Conservation (phyloP, 306 rosid genomes). For the Leucaena leucocephala region DNA sequence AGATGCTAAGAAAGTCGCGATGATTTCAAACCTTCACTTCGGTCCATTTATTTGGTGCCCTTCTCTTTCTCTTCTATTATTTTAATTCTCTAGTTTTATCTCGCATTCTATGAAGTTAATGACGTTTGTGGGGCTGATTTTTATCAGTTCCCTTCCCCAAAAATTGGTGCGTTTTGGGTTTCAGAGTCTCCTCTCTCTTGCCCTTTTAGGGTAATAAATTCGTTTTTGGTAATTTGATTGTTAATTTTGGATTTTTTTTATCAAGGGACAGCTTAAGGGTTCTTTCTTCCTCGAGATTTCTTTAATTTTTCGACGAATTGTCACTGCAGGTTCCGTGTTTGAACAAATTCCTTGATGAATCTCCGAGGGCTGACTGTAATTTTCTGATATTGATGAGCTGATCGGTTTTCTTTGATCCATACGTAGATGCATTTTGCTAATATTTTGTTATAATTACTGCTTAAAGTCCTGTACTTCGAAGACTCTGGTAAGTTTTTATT, state of each 20-base stretch:
- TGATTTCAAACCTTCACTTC: slow-evolving; percentile 59
- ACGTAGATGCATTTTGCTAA: slow-evolving; percentile 38
- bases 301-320: slow-evolving; percentile 42
- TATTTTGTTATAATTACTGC: slow-evolving; percentile 30
- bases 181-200: neutral
- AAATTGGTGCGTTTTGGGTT: slow-evolving; percentile 22
- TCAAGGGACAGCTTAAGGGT: slow-evolving; percentile 33
- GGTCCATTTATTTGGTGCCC: slow-evolving; percentile 28
- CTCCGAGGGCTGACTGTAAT: slow-evolving; percentile 23
- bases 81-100: neutral
- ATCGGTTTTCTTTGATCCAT: slow-evolving; percentile 40
- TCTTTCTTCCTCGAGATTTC: slow-evolving; percentile 33
- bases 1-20: slow-evolving; percentile 42
- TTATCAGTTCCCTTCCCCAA: slow-evolving; percentile 22
- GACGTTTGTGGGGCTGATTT: slow-evolving; percentile 32
- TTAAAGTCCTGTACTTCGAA: slow-evolving; percentile 26
- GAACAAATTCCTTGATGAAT: slow-evolving; percentile 42
- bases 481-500: slow-evolving; percentile 26
- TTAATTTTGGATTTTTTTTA: slow-evolving; percentile 20
- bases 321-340: slow-evolving; percentile 44
- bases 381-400: slow-evolving; percentile 20
- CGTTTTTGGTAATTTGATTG: slow-evolving; percentile 20
- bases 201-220: slow-evolving; percentile 7
- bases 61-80: slow-evolving; percentile 8
- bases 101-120: slow-evolving; percentile 30